Evolutionary conservation across 2,329 filamentous ascomycete species (phyloP), one percentile per base, ranked within the genome.

Genomic region (Mariannaea sp.): DNA sequence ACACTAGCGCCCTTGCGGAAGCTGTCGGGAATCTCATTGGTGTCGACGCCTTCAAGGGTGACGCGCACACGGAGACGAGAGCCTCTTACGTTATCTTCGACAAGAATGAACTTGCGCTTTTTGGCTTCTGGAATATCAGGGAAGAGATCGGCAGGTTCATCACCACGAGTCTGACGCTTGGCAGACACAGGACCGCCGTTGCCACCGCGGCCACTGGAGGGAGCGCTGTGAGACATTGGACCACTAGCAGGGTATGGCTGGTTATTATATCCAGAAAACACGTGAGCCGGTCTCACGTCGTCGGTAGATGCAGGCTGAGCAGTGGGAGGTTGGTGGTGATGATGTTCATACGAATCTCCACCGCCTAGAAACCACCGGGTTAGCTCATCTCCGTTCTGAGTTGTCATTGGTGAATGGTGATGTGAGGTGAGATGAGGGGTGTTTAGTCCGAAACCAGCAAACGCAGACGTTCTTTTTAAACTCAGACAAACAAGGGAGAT

Each of bases 61-160:
- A 97, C 92, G 57, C 92, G 88, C 39, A 97, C 92, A 13, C 93
- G 87, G 2, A 97, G 86, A 35, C 92, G 84, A 44, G 85, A 87
- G 46, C 88, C 88, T 29, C 90, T 87, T 57, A 92, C 88, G 46
- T 85, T 86, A 71, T 97, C 93, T 61, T 97, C 92, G 22, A 97
- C 92, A 8, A 97, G 83, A 63, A 97, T 96, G 73, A 97, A 97
- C 73, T 97, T 97, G 69, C 93, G 88, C 68, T 91, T 90, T 76
- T 96, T 96, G 46, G 88, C 86, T 66, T 94, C 91, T 1, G 92
- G 92, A 46, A 96, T 82, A 61, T 94, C 88, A 42, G 91, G 90
- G 71, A 97, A 97, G 38, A 97, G 83, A 42, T 86, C 85, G 13
- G 85, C 82, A 46, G 87, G 76, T 56, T 83, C 81, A 65, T 86